Evolutionary conservation across 176 grass and related monocot species (phyloP).

Genomic region (Alloteropsis semialata): DNA sequence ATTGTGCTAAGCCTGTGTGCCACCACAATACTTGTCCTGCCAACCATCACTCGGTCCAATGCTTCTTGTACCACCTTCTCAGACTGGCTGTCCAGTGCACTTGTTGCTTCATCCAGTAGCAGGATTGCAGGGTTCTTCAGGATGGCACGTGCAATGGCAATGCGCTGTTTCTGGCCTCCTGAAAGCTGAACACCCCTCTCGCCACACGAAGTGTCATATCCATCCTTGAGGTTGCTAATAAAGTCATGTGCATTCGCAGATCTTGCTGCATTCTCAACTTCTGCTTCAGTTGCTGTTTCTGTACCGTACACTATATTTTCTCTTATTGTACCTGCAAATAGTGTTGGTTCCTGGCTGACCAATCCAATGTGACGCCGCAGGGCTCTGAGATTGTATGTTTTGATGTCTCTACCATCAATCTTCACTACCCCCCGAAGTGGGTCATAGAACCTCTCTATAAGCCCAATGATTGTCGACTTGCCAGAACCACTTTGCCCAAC

Average conservation of each 20-base stretch:
- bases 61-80: slow-evolving; percentile 91
- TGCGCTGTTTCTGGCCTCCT: slow-evolving; percentile 92
- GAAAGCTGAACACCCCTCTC: slow-evolving; percentile 87
- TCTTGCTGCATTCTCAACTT: slow-evolving; percentile 81
- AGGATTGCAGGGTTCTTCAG: slow-evolving; percentile 83
- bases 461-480: slow-evolving; percentile 92
- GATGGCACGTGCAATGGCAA: slow-evolving; percentile 92
- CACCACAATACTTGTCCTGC: slow-evolving; percentile 84
- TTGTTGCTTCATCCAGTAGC: slow-evolving; percentile 89
- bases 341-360: slow-evolving; percentile 94
- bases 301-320: slow-evolving; percentile 84
- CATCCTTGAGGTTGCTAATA: slow-evolving; percentile 91
- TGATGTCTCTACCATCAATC: slow-evolving; percentile 76
- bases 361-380: slow-evolving; percentile 78
- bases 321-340: slow-evolving; percentile 78
- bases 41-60: slow-evolving; percentile 81
- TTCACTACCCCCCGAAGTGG: slow-evolving; percentile 64
- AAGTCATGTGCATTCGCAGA: slow-evolving; percentile 87
- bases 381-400: slow-evolving; percentile 65
- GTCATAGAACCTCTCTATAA: slow-evolving; percentile 95
- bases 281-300: slow-evolving; percentile 52
- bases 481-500: slow-evolving; percentile 97
- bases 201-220: slow-evolving; percentile 86
- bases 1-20: slow-evolving; percentile 90
- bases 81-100: slow-evolving; percentile 88